A percentile compares a stretch with the other conserved stretches of the same genome.
Conservation (phyloP, 129 eudicot genomes). For the Lactuca sativa region DNA sequence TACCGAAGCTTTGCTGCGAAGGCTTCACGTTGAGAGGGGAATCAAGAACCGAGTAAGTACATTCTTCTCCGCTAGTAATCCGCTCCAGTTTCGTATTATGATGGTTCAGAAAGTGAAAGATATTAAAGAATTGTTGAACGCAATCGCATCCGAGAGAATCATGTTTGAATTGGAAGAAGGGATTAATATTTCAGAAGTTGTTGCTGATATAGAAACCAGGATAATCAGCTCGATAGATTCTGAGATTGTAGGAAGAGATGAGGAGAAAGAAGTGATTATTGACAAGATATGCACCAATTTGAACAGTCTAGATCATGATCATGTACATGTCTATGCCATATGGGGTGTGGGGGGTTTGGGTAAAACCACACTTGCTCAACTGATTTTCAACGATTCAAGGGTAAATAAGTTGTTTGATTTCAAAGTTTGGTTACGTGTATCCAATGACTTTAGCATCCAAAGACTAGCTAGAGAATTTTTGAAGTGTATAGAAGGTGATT, state of each 20-base stretch:
- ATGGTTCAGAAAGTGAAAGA: slow-evolving; percentile 36
- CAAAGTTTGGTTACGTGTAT: slow-evolving; percentile 27
- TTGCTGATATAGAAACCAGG: slow-evolving; percentile 7
- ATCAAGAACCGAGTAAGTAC: slow-evolving; percentile 28
- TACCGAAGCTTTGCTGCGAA: slow-evolving; percentile 30
- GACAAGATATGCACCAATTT: slow-evolving; percentile 13
- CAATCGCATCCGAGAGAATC: slow-evolving; percentile 25
- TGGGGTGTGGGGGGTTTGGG: slow-evolving; percentile 37
- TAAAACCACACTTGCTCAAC: slow-evolving; percentile 26
- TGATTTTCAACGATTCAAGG: slow-evolving; percentile 29
- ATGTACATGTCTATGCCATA: slow-evolving; percentile 11
- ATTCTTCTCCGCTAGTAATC: slow-evolving; percentile 36
- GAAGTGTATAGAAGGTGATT: slow-evolving; percentile 27
- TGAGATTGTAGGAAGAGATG: slow-evolving; percentile 30
- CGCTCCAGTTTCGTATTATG: slow-evolving; percentile 32
- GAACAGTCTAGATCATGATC: slow-evolving; percentile 14
- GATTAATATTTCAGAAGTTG: slow-evolving; percentile 2
- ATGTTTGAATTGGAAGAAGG: slow-evolving; percentile 28
- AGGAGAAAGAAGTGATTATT: slow-evolving; percentile 25
- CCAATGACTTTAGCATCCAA: slow-evolving; percentile 1
- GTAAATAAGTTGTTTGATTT: slow-evolving; percentile 29
- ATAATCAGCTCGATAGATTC: slow-evolving; percentile 4
- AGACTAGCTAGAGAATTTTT: slow-evolving; percentile 22
- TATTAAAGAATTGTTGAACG: slow-evolving; percentile 27
- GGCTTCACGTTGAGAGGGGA: slow-evolving; percentile 40